These are phyloP conservation scores for Setaria viridis DNA, from an alignment of 202 grass and related monocot species.

Conservation along the genomic window DNA sequence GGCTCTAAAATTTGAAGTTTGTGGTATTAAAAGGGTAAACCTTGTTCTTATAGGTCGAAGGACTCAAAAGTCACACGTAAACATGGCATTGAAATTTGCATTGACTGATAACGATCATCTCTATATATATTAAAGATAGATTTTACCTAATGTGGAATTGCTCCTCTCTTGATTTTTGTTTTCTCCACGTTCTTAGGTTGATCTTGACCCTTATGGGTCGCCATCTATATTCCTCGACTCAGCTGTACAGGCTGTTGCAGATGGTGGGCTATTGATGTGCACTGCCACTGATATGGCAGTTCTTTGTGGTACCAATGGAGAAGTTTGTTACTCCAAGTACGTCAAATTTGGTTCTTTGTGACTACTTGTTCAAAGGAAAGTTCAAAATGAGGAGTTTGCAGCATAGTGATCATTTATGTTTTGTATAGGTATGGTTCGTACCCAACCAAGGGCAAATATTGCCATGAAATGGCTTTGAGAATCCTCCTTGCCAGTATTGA, in stretches of 20 bases:
- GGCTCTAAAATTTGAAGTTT: conserved; percentile 30
- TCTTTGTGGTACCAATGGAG: conserved; percentile 85
- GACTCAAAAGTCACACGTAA: conserved; percentile 15
- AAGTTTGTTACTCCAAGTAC: conserved; percentile 96
- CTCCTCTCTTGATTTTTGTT: not conserved
- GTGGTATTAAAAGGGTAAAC: conserved; percentile 10
- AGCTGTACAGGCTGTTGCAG: conserved; percentile 82
- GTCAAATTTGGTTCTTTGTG: not conserved
- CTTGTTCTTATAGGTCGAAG: not conserved
- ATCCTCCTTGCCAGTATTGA: conserved; percentile 97
- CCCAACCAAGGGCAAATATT: conserved; percentile 92
- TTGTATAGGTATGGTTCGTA: conserved; percentile 89
- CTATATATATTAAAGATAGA: conserved; percentile 1
- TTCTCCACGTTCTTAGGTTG: conserved; percentile 63
- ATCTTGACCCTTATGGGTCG: conserved; percentile 94
- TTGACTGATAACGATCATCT: conserved; percentile 20
- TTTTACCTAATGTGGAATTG: not conserved
- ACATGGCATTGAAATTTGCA: conserved; percentile 28
- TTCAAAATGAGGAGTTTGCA: conserved; percentile 26
- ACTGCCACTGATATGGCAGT: conserved; percentile 97
- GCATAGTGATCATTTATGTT: conserved; percentile 43
- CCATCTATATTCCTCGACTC: conserved; percentile 94
- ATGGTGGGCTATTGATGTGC: conserved; percentile 93
- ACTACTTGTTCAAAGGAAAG: conserved; percentile 9
- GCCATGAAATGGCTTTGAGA: conserved; percentile 98